Conservation (phyloP, 805 yeast species). For the Candida schatavii region DNA sequence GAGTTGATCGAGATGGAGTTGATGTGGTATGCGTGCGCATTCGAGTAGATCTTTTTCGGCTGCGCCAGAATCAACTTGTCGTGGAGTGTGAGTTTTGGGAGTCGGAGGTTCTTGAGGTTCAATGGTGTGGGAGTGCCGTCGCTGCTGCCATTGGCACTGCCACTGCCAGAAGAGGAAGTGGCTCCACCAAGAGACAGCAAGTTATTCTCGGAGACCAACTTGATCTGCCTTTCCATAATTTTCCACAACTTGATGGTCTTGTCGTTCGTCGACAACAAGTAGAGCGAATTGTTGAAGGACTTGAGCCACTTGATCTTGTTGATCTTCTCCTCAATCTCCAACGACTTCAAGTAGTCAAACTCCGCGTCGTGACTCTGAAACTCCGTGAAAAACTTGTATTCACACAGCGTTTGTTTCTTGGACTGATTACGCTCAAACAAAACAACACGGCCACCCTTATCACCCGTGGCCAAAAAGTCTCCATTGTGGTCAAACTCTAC, state of each 20-base stretch:
- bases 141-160: constrained; percentile 6
- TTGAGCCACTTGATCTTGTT: constrained; percentile 96
- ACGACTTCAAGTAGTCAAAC: constrained; percentile 90
- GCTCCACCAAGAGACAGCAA: constrained; percentile 23
- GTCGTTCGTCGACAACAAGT: constrained; percentile 87
- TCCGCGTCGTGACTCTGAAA: constrained; percentile 99
- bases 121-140: constrained; percentile 10
- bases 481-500: constrained; percentile 96
- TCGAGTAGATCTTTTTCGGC: constrained; percentile 86
- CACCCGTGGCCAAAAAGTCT: constrained; percentile 95
- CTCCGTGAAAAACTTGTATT: constrained; percentile 93
- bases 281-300: constrained; percentile 86
- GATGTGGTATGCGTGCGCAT: constrained; percentile 98
- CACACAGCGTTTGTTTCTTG: constrained; percentile 66
- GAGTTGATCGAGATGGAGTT: constrained; percentile 92
- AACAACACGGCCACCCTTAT: constrained; percentile 97
- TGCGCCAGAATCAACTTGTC: constrained; percentile 94
- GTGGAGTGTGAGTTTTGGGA: constrained; percentile 89
- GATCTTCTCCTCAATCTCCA: constrained; percentile 97
- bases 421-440: constrained; percentile 83
- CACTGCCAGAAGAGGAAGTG: constrained; percentile 20
- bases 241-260: constrained; percentile 99
- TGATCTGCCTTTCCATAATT: constrained; percentile 84
- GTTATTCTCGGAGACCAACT: constrained; percentile 90
- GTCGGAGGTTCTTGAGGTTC: constrained; percentile 49